Base-by-base conservation (phyloP, 352 stramenopile species). In the Phytopythium chamaehyphon region DNA sequence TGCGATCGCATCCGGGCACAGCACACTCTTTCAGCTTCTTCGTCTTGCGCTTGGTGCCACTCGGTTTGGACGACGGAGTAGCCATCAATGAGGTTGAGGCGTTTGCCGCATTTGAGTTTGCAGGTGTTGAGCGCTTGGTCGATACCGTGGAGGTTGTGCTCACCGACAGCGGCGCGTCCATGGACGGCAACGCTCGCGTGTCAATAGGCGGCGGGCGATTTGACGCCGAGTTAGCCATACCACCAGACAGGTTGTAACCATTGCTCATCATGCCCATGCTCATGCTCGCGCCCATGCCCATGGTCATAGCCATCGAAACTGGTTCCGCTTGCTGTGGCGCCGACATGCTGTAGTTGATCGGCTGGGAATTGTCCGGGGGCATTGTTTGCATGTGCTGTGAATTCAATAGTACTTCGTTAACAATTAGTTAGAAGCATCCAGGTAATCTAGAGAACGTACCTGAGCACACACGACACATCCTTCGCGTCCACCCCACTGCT, bases 11-110 rank as follows among this genome's bases (percentile, higher is more conserved):
- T 14, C 74, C 73, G 8, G 74, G 71, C 15, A 90, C 78, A 12
- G 83, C 89, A 58, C 83, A 94, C 47, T 90, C 80, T 54, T 90
- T 90, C 46, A 89, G 65, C 59, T 93, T 93, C 60, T 87, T 88
- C 59, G 76, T 81, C 68, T 90, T 90, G 54, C 73, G 73, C 19
- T 71, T 66, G 38, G 66, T 5, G 21, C 40, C 23, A 19, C 46
- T 52, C 11, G 46, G 10, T 35, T 52, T 52, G 33, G 35, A 33
- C 31, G 8, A 21, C 18, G 46, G 6, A 18, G 33, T 23, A 4
- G 40, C 19, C 16, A 14, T 42, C 10, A 12, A n/a, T 16, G 28
- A 24, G 12, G 24, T 52, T 2, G 46, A 52, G 31, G 28, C 28
- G 11, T 48, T 68, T 10, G 60, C 65, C 21, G 57, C 61, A 14